Conservation (phyloP, 192 early-diverging fungal genomes). For the Phlyctochytrium arcticum region DNA sequence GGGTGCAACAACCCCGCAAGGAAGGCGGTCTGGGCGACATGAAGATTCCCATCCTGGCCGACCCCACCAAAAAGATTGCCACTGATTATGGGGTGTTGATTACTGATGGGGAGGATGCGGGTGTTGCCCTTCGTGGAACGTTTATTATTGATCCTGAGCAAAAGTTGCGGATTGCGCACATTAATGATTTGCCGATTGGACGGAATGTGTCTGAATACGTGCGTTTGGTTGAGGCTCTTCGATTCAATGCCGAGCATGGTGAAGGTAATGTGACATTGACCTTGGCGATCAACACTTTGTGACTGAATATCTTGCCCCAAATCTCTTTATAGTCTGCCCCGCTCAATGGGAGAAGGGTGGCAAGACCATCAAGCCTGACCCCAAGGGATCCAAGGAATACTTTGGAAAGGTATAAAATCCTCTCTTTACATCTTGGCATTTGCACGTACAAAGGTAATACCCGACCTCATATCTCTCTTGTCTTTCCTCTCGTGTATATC, state of each 20-base stretch:
- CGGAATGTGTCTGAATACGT: slow-evolving; percentile 81
- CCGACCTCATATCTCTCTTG: too few relatives aligned
- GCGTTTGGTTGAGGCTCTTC: slow-evolving; percentile 85
- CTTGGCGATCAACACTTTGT: too few relatives aligned
- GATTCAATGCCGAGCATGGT: slow-evolving; percentile 76
- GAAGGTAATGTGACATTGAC: too few relatives aligned
- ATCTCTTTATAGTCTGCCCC: too few relatives aligned
- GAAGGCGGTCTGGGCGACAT: slow-evolving; percentile 88
- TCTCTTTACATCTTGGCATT: too few relatives aligned
- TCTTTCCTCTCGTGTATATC: too few relatives aligned
- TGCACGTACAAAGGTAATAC: too few relatives aligned
- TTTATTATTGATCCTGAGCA: slow-evolving; percentile 90
- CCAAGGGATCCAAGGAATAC: slow-evolving; percentile 63
- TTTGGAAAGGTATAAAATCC: slow-evolving; percentile 43
- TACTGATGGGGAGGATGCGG: slow-evolving; percentile 63
- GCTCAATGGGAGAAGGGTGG: slow-evolving; percentile 78
- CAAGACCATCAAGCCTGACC: slow-evolving; percentile 68
- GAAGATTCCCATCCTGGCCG: slow-evolving; percentile 85
- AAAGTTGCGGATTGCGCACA: slow-evolving; percentile 79
- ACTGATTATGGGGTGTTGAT: slow-evolving; percentile 84
- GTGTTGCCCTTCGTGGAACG: slow-evolving; percentile 62
- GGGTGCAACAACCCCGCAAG: slow-evolving; percentile 78
- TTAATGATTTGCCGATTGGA: slow-evolving; percentile 88
- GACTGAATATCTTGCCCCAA: too few relatives aligned
- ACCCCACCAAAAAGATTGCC: slow-evolving; percentile 86